A percentile compares a stretch with the other conserved stretches of the same genome.
These are phyloP conservation scores for Naegleria fowleri DNA, from an alignment of 208 protist genomes.

Conservation along the genomic window DNA sequence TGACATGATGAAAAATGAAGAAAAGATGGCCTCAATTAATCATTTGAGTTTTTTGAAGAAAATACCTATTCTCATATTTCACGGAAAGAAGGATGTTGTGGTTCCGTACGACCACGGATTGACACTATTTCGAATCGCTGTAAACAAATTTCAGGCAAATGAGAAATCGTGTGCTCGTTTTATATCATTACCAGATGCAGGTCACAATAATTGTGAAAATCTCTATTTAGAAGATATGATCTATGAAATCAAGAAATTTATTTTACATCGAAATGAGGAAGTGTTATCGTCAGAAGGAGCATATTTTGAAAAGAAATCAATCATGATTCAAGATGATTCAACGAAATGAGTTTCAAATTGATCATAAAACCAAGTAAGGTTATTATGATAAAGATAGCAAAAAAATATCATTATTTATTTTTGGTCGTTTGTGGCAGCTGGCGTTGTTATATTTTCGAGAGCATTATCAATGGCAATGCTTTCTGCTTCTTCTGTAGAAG, in stretches of 20 bases:
- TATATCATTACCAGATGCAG: background rate
- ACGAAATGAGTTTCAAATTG: too few species aligned
- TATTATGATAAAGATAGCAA: too few species aligned
- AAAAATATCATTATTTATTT: too few species aligned
- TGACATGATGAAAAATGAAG: slow-evolving; percentile 7
- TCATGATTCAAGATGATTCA: too few species aligned
- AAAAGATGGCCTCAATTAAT: background rate
- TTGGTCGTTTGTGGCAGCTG: too few species aligned
- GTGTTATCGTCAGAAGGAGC: background rate
- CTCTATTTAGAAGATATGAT: background rate
- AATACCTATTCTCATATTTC: background rate
- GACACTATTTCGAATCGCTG: background rate
- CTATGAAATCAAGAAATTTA: background rate
- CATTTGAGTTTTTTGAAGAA: background rate
- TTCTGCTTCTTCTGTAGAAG: too few species aligned
- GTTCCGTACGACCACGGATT: background rate
- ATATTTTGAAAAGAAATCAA: background rate
- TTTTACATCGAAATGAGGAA: background rate
- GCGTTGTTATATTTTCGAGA: too few species aligned
- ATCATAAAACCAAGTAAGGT: too few species aligned
- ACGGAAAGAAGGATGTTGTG: background rate
- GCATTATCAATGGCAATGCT: too few species aligned
- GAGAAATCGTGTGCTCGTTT: background rate
- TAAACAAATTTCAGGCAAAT: background rate
- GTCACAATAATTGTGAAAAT: slow-evolving; percentile 11